Conservation (phyloP, 2,329 filamentous ascomycete genomes). For the Periglandula ipomoeae region DNA sequence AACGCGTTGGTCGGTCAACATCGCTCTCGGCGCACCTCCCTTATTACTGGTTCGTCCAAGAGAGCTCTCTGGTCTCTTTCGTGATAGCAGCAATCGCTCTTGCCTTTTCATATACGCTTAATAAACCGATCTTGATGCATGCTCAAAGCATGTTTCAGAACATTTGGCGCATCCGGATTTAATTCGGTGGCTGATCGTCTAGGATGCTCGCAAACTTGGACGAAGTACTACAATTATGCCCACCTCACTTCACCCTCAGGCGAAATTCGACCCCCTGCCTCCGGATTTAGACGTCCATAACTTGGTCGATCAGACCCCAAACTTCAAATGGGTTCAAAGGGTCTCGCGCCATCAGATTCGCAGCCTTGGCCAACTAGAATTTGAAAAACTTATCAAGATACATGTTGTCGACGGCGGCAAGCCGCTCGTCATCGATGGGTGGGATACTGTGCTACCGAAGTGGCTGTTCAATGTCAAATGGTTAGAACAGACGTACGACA, state of each 20-base stretch:
- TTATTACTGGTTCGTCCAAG: neutral
- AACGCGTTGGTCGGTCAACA: neutral
- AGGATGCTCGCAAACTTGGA: neutral
- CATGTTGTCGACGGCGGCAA: constrained; percentile 81
- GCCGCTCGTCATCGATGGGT: constrained; percentile 85
- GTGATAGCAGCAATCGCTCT: no score
- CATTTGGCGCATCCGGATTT: neutral
- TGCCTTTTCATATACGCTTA: no score
- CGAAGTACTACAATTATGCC: constrained; percentile 52
- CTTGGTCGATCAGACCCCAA: constrained; percentile 68
- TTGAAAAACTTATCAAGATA: constrained; percentile 75
- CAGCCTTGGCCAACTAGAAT: constrained; percentile 64
- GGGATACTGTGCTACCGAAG: constrained; percentile 64
- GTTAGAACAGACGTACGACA: constrained; percentile 69
- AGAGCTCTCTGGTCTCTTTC: neutral
- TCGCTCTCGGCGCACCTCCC: no score
- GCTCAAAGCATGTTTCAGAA: neutral
- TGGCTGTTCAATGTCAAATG: constrained; percentile 73
- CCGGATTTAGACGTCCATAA: constrained; percentile 70
- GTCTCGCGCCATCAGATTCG: constrained; percentile 73
- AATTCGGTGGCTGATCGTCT: neutral
- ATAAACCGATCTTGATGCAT: neutral
- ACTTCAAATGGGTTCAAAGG: constrained; percentile 79
- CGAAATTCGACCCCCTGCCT: constrained; percentile 84
- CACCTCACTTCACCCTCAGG: constrained; percentile 63